phyloP scores from a whole-genome alignment of 495 filamentous ascomycete genomes.

The Daldinia vernicosa region DNA sequence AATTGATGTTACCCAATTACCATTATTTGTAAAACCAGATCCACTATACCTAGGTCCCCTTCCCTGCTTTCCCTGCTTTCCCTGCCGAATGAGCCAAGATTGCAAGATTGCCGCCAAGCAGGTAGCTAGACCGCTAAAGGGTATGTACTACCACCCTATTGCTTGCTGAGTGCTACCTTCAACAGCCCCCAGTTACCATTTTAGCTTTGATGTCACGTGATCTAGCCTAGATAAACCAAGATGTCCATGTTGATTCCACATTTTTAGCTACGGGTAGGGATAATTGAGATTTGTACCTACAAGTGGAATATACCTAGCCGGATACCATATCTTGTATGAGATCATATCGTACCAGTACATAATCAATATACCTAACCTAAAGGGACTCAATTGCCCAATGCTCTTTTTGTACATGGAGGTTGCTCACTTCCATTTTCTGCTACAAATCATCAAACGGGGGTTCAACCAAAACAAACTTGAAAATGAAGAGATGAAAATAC shows the following conservation, averaged over 20 bases:
- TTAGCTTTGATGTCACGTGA: conserved; percentile 5
- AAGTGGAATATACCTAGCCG: neutral
- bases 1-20: conserved; percentile 34
- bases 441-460: neutral
- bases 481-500: neutral
- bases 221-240: neutral
- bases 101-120: conserved; percentile 17
- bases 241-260: conserved; percentile 13
- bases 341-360: neutral
- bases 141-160: neutral
- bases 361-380: neutral
- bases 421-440: no score
- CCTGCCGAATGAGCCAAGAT: conserved; percentile 22
- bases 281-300: neutral
- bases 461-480: neutral
- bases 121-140: conserved; percentile 21
- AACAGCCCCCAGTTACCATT: neutral
- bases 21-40: conserved; percentile 45
- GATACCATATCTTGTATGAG: neutral
- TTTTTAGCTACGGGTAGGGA: conserved; percentile 10
- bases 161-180: neutral
- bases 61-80: conserved; percentile 6
- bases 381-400: conserved; percentile 3
- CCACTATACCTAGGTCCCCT: conserved; percentile 34
- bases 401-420: conserved; percentile 4